A percentile compares a stretch with the other conserved stretches of the same genome.
phyloP scores from a whole-genome alignment of 2,329 filamentous ascomycete species.

The Didymella lethalis region DNA sequence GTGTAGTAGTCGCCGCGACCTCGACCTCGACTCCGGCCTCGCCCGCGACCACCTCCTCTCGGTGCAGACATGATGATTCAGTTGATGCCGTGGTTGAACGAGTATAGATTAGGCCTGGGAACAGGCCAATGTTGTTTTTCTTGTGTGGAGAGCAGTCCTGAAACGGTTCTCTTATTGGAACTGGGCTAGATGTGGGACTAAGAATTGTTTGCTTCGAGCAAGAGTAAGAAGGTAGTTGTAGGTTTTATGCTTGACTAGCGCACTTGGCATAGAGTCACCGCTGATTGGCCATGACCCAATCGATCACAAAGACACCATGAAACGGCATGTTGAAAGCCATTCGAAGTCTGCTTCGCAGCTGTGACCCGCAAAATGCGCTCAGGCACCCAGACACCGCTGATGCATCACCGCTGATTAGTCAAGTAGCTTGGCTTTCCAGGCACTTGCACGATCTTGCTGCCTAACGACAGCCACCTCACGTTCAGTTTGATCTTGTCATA shows the following conservation, averaged over 20 bases:
- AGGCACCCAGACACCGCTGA: background rate
- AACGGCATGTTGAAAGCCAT: too few relatives aligned
- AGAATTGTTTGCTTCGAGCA: background rate
- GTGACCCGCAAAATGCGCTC: background rate
- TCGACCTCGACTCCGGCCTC: constrained; percentile 31
- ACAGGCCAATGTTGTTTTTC: too few relatives aligned
- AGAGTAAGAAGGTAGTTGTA: constrained; percentile 10
- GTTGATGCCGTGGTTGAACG: background rate
- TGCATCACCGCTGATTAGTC: background rate
- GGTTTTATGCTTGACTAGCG: constrained; percentile 19
- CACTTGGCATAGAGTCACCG: background rate
- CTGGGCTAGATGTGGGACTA: background rate
- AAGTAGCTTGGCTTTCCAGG: constrained; percentile 7
- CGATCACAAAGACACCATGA: too few relatives aligned
- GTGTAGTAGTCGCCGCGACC: constrained; percentile 31
- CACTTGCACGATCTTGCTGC: constrained; percentile 5
- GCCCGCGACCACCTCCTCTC: constrained; percentile 28
- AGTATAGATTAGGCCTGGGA: background rate
- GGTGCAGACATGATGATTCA: constrained; percentile 23
- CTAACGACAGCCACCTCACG: background rate
- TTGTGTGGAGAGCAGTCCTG: background rate
- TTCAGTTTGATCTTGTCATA: constrained; percentile 2
- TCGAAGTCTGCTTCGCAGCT: background rate
- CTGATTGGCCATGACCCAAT: constrained; percentile 3
- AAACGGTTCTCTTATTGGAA: background rate